Base-by-base conservation (phyloP, 2,329 filamentous ascomycete genomes). In the Alternaria sp. region DNA sequence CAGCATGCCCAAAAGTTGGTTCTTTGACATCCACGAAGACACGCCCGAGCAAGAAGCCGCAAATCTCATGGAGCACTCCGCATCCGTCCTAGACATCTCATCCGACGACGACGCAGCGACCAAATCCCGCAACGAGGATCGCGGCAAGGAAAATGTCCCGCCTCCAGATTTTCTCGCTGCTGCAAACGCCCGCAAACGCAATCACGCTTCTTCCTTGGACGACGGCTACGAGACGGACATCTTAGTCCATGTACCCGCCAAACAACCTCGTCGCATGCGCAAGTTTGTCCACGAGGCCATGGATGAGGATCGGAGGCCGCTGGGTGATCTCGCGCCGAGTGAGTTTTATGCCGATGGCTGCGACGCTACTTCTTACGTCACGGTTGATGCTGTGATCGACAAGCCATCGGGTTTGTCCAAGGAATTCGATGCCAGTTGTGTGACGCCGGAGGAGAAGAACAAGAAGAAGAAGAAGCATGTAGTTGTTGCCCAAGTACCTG, bases 11-110 rank as follows among this genome's bases (percentile, higher is more conserved):
- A 84, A 83, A 58, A 74, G 77, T 58, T 97, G 93, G 93, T 90
- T 90, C 81, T 98, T 99, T 74, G 90, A 94, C 58, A 98, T 99
- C 71, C 89, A 97, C 74, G 92, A 97, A 74, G 94, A 99, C 77
- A 92, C 91, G 0, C 86, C 90, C 7, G 91, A 97, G 74, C 91
- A 97, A 73, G 90, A 96, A 74, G 91, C 95, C 78, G 92, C 93
- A 69, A 97, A 96, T 71, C 82, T 97, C 37, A 91, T 98, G 80
- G 91, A 97, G 78, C 94, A 97, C 80, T 90, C 90, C 55, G 94
- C 94, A 7, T 89, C 90, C 63, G 88, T 90, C 0, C 85, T 98
- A 3, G 94, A 98, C 74, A 92, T 98, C 71, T 92, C 88, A 66
- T 93, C 92, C 23, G 93, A 97, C 69, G 93, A 97, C 75, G 90